phyloP scores from a whole-genome alignment of 73 alveolate genomes.

The Paramecium octaurelia region DNA sequence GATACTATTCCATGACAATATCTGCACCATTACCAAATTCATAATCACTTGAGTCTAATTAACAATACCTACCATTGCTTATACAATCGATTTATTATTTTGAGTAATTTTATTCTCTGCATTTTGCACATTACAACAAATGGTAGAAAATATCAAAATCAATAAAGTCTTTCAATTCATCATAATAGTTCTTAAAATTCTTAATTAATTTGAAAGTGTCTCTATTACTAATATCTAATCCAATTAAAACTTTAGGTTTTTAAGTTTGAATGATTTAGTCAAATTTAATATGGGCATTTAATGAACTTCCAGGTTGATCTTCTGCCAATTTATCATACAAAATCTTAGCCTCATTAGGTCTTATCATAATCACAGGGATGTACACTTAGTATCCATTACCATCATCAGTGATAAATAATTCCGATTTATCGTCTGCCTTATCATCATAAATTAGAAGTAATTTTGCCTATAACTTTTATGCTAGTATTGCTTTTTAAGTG shows the following conservation, averaged over 20 bases:
- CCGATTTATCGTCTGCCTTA: conserved; percentile 53
- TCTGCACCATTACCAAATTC: conserved; percentile 65
- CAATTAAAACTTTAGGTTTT: conserved; percentile 58
- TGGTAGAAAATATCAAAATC: not conserved
- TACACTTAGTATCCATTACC: conserved; percentile 68
- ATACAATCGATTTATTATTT: conserved; percentile 65
- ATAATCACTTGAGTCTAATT: conserved; percentile 64
- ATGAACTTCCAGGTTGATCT: not conserved
- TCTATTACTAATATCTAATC: conserved; percentile 71
- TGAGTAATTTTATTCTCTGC: conserved; percentile 1
- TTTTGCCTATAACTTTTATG: not conserved
- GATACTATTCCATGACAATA: conserved; percentile 63
- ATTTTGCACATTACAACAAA: not conserved
- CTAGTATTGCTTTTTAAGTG: not conserved
- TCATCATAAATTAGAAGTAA: not conserved
- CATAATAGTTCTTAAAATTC: conserved; percentile 64
- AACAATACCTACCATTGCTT: conserved; percentile 73
- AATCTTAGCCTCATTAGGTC: conserved; percentile 62
- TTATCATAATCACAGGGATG: conserved; percentile 68
- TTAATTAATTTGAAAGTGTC: conserved; percentile 61
- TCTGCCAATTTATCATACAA: not conserved
- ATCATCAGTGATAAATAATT: conserved; percentile 68
- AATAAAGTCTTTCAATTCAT: conserved; percentile 45
- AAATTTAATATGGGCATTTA: conserved; percentile 57
- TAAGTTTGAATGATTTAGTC: conserved; percentile 57